phyloP scores from a whole-genome alignment of 2,329 filamentous ascomycete species.

The Fusarium chuoi region DNA sequence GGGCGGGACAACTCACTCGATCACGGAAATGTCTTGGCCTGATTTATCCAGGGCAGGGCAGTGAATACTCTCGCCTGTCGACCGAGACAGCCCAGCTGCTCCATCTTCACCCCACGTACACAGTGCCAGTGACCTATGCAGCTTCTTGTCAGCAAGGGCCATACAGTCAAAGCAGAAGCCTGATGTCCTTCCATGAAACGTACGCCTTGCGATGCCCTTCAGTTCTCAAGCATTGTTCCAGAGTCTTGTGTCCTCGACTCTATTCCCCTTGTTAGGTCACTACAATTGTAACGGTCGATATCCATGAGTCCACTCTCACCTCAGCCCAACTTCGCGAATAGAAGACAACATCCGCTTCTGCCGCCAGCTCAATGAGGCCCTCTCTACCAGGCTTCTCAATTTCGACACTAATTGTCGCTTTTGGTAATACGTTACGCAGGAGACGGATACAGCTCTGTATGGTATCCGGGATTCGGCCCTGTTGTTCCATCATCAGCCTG shows the following conservation, averaged over 20 bases:
- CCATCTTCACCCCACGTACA: constrained; percentile 70
- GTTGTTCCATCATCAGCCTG: constrained; percentile 31
- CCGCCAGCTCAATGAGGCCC: constrained; percentile 68
- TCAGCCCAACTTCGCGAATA: constrained; percentile 78
- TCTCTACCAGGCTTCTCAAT: constrained; percentile 74
- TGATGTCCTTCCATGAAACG: constrained; percentile 53
- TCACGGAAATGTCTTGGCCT: constrained; percentile 56
- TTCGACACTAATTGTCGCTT: constrained; percentile 72
- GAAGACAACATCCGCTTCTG: constrained; percentile 75
- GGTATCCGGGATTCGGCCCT: constrained; percentile 73
- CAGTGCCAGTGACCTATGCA: constrained; percentile 57
- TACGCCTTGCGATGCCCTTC: constrained; percentile 60
- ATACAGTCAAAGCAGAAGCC: constrained; percentile 7
- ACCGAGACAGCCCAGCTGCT: constrained; percentile 49
- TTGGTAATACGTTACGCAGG: constrained; percentile 59
- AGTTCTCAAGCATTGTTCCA: constrained; percentile 61
- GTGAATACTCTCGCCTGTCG: constrained; percentile 43
- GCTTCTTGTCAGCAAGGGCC: constrained; percentile 35
- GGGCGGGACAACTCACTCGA: constrained; percentile 68
- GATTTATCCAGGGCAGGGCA: constrained; percentile 54
- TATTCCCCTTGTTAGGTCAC: constrained; percentile 37
- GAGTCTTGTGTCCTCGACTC: constrained; percentile 55
- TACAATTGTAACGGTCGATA: constrained; percentile 2
- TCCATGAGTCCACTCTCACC: constrained; percentile 53
- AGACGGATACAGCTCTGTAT: constrained; percentile 68